A percentile compares a stretch with the other conserved stretches of the same genome.
phyloP scores from a whole-genome alignment of 805 yeast species.

The Kodamaea restingae region DNA sequence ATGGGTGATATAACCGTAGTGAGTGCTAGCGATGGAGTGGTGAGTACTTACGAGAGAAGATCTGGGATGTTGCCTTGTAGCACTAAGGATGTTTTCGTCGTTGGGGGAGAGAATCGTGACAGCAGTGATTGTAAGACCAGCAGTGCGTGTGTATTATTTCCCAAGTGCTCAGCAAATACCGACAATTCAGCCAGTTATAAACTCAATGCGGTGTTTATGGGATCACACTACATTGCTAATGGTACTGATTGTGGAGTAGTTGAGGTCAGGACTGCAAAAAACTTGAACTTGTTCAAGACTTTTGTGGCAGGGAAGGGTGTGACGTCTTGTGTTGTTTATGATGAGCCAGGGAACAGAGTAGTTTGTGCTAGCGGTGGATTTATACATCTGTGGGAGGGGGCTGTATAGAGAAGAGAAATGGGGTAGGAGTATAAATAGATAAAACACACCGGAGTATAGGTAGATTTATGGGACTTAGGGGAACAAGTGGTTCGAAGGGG shows the following conservation, averaged over 20 bases:
- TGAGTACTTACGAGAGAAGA: neutral
- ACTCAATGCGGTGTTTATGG: conserved; percentile 7
- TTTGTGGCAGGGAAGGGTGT: conserved; percentile 1
- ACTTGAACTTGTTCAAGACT: conserved; percentile 2
- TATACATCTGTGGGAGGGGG: conserved; percentile 23
- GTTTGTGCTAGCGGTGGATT: conserved; percentile 18
- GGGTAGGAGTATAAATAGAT: no score
- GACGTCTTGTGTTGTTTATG: conserved; percentile 6
- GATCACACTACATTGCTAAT: conserved; percentile 10
- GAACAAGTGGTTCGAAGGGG: no score
- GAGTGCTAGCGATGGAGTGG: conserved; percentile 3
- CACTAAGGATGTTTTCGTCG: neutral
- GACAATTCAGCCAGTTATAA: conserved; percentile 5
- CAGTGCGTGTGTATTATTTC: neutral
- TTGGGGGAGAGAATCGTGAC: neutral
- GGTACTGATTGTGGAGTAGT: conserved; percentile 20
- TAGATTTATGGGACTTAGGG: no score
- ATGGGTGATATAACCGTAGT: neutral
- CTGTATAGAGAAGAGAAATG: conserved; percentile 6
- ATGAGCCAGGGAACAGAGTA: conserved; percentile 12
- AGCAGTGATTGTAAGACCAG: neutral
- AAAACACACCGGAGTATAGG: no score
- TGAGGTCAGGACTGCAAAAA: conserved; percentile 12
- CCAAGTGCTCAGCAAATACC: neutral
- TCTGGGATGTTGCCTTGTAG: neutral